phyloP scores from a whole-genome alignment of 305 asterid genomes.

The Rubia peregrina region DNA sequence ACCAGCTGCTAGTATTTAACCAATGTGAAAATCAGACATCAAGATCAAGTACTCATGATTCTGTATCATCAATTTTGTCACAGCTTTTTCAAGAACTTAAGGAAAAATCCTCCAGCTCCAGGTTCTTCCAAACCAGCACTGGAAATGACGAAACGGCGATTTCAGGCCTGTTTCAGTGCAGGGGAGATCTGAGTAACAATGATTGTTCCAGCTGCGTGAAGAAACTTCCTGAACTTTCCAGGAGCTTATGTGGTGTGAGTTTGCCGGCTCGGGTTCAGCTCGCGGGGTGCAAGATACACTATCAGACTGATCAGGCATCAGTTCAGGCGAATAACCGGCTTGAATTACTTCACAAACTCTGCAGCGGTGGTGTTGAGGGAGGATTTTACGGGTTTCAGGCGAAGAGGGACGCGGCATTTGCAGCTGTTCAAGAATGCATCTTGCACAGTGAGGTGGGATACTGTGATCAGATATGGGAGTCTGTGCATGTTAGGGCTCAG shows the following conservation, averaged over 20 bases:
- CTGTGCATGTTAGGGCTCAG: constrained; percentile 35
- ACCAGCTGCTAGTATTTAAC: constrained; percentile 33
- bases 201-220: constrained; percentile 48
- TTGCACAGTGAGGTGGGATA: constrained; percentile 33
- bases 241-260: constrained; percentile 27
- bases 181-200: constrained; percentile 30
- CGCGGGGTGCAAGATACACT: constrained; percentile 51
- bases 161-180: constrained; percentile 53
- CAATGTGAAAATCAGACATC: constrained; percentile 40
- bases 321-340: constrained; percentile 13
- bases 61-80: constrained; percentile 28
- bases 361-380: constrained; percentile 30
- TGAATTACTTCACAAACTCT: constrained; percentile 38
- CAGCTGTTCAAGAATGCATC: constrained; percentile 37
- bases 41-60: constrained; percentile 2
- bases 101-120: constrained; percentile 34
- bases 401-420: constrained; percentile 43
- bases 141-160: constrained; percentile 34
- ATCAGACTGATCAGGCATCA: constrained; percentile 30
- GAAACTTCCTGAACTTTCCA: constrained; percentile 27
- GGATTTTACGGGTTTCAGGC: constrained; percentile 27
- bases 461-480: constrained; percentile 38
- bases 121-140: constrained; percentile 42
- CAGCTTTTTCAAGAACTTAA: constrained; percentile 37
- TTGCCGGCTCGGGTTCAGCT: constrained; percentile 61